phyloP scores from a whole-genome alignment of 345 rosid genomes.

The Dovyalis caffra region DNA sequence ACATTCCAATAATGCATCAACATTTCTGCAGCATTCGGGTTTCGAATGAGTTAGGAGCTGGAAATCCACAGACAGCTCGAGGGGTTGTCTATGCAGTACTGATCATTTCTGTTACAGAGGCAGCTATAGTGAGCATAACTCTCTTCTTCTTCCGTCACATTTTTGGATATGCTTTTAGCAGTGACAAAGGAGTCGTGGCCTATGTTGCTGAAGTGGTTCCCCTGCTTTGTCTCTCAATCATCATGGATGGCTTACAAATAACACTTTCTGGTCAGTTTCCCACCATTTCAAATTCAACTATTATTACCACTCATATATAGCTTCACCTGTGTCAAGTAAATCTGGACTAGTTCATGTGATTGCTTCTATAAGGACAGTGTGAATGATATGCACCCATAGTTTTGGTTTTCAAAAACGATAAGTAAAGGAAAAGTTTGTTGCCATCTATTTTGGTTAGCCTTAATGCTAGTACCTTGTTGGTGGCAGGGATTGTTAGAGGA shows the following conservation, averaged over 20 bases:
- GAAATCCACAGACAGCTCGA: conserved; percentile 15
- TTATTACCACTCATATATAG: not conserved
- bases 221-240: conserved; percentile 17
- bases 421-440: too few species aligned
- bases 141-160: conserved; percentile 17
- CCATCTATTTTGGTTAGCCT: too few species aligned
- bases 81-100: conserved; percentile 3
- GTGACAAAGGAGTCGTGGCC: conserved; percentile 17
- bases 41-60: conserved; percentile 27
- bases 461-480: not conserved
- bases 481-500: conserved; percentile 23
- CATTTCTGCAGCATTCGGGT: conserved; percentile 18
- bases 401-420: too few species aligned
- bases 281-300: not conserved
- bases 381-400: not conserved
- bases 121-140: conserved; percentile 5
- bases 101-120: conserved; percentile 5
- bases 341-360: not conserved
- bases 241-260: conserved; percentile 21
- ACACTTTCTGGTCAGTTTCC: conserved; percentile 24
- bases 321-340: too few species aligned
- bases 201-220: conserved; percentile 24
- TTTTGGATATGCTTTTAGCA: conserved; percentile 23
- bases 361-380: too few species aligned
- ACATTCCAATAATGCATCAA: too few species aligned